Percentiles rank a stretch among this genome's conserved stretches.
phyloP scores from a whole-genome alignment of 2,329 filamentous ascomycete species.

The Penicillium expansum region DNA sequence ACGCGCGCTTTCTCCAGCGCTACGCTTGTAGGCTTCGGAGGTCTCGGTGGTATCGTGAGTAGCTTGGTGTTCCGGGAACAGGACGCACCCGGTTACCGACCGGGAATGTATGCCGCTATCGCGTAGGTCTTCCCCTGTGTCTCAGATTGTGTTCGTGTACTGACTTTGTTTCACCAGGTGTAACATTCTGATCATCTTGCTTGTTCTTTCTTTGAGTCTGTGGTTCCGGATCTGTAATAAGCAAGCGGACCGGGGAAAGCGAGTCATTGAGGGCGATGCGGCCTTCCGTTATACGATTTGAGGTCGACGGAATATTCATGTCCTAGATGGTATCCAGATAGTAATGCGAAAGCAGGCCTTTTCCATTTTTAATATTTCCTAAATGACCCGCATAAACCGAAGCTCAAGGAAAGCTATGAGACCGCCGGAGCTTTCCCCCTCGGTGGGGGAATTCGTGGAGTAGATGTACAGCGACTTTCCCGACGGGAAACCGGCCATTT shows the following conservation, averaged over 20 bases:
- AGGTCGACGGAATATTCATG: neutral
- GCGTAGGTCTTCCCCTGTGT: constrained; percentile 21
- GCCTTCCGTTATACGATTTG: constrained; percentile 41
- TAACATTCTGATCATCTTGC: constrained; percentile 34
- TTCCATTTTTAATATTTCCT: neutral
- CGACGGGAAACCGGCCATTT: constrained; percentile 16
- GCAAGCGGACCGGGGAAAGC: constrained; percentile 35
- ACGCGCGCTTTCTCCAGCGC: constrained; percentile 78
- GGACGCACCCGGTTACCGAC: constrained; percentile 36
- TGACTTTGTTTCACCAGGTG: constrained; percentile 24
- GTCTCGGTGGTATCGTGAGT: constrained; percentile 74
- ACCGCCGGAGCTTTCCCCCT: neutral
- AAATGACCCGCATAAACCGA: neutral
- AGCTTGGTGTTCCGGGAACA: constrained; percentile 64
- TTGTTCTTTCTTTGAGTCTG: constrained; percentile 28
- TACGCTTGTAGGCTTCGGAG: constrained; percentile 71
- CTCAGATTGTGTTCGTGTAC: neutral
- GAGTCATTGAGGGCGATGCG: constrained; percentile 35
- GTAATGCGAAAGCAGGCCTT: neutral
- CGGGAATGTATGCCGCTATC: constrained; percentile 36
- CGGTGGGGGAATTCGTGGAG: constrained; percentile 3
- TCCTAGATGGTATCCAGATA: neutral
- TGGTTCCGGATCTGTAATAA: constrained; percentile 36
- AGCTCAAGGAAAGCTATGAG: neutral
- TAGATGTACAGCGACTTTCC: constrained; percentile 11